A percentile compares a stretch with the other conserved stretches of the same genome.
Conservation (phyloP, 2,329 filamentous ascomycete species). For the Stagonosporopsis vannaccii region DNA sequence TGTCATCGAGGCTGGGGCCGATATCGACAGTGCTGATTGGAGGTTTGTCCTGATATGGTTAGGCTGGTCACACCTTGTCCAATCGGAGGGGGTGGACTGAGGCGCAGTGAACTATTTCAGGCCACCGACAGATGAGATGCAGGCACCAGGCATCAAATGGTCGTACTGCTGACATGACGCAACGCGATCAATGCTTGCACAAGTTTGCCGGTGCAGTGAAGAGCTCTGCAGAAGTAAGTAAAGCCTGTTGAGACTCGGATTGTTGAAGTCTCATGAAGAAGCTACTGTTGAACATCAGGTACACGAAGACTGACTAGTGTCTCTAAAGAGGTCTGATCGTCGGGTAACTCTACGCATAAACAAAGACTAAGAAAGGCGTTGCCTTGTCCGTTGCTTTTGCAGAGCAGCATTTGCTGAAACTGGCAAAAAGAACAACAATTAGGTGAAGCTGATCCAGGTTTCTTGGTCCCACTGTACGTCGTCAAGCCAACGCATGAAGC, state of each 20-base stretch:
- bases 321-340: no score
- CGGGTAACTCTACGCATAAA: not conserved
- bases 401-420: not conserved
- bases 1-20: conserved; percentile 7
- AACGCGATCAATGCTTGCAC: not conserved
- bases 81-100: not conserved
- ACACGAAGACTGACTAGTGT: not conserved
- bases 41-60: not conserved
- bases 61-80: not conserved
- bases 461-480: conserved; percentile 53
- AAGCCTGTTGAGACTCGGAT: not conserved
- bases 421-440: not conserved
- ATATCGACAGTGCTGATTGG: not conserved
- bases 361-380: not conserved
- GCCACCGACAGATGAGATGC: not conserved
- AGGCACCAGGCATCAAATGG: not conserved
- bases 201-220: not conserved
- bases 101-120: conserved; percentile 8
- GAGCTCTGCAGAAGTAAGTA: not conserved
- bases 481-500: conserved; percentile 56
- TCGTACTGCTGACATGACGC: not conserved
- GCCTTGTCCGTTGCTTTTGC: not conserved
- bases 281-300: not conserved
- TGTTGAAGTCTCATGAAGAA: no score
- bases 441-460: conserved; percentile 38